phyloP scores from a whole-genome alignment of 805 yeast species.

The Starmera amethionina region DNA sequence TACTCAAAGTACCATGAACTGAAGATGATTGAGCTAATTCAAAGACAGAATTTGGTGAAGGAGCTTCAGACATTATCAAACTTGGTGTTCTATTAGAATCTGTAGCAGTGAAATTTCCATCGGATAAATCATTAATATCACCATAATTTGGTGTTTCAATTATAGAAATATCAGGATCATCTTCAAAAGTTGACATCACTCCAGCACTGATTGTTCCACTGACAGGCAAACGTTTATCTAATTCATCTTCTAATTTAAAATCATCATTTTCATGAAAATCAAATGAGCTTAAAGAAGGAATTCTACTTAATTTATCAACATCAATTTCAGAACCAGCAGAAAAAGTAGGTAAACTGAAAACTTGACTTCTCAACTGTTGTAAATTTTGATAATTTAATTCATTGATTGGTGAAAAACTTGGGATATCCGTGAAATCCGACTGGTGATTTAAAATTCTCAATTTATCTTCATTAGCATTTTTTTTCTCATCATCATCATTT shows the following conservation, averaged over 20 bases:
- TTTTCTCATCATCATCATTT: neutral
- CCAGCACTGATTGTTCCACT: too few relatives aligned
- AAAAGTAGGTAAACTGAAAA: slow-evolving; percentile 3
- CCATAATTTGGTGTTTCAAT: too few relatives aligned
- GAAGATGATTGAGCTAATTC: too few relatives aligned
- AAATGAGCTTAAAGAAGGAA: neutral
- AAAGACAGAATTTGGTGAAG: too few relatives aligned
- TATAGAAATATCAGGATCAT: too few relatives aligned
- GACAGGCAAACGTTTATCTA: neutral
- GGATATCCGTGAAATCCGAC: neutral
- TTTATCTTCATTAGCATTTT: neutral
- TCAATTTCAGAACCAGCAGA: slow-evolving; percentile 3
- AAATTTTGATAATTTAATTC: slow-evolving; percentile 9
- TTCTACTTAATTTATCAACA: slow-evolving; percentile 1
- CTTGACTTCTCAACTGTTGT: slow-evolving; percentile 4
- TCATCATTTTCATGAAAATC: neutral
- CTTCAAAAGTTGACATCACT: too few relatives aligned
- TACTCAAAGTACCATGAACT: too few relatives aligned
- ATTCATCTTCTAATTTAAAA: neutral
- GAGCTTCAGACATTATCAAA: too few relatives aligned
- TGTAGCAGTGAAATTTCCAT: too few relatives aligned
- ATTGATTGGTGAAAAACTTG: slow-evolving; percentile 7
- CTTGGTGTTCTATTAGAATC: too few relatives aligned
- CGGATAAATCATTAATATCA: too few relatives aligned
- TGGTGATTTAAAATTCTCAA: neutral